Evolutionary conservation across 2,329 filamentous ascomycete genomes (phyloP).

Genomic region (Westerdykella ornata): DNA sequence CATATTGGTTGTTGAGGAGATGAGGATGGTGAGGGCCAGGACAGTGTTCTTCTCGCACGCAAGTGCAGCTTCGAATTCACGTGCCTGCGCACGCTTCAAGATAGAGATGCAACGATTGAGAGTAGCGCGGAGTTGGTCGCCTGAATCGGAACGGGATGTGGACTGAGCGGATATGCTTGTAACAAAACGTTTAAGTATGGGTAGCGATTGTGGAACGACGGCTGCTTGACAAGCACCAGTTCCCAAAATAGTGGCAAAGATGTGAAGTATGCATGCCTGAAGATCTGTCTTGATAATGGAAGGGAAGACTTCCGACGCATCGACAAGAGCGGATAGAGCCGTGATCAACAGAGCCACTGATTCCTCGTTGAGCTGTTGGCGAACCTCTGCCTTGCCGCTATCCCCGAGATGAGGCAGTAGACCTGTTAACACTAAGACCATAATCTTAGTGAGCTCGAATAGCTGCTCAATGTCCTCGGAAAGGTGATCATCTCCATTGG

Average conservation of each 20-base stretch:
- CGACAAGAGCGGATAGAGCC: slow-evolving; percentile 79
- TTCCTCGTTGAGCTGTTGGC: slow-evolving; percentile 76
- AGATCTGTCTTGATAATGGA: slow-evolving; percentile 94
- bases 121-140: slow-evolving; percentile 70
- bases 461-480: slow-evolving; percentile 97
- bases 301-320: slow-evolving; percentile 92
- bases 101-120: slow-evolving; percentile 77
- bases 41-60: slow-evolving; percentile 90
- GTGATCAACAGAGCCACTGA: slow-evolving; percentile 72
- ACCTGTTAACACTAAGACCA: slow-evolving; percentile 84
- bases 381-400: slow-evolving; percentile 31
- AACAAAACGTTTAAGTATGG: slow-evolving; percentile 87
- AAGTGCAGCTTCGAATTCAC: slow-evolving; percentile 69
- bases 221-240: slow-evolving; percentile 81
- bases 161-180: slow-evolving; percentile 55
- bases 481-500: slow-evolving; percentile 59
- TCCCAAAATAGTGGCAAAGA: slow-evolving; percentile 86
- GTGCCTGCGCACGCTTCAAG: slow-evolving; percentile 66
- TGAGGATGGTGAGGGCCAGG: slow-evolving; percentile 78
- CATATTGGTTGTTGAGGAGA: slow-evolving; percentile 70
- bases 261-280: slow-evolving; percentile 93
- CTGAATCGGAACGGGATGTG: slow-evolving; percentile 47
- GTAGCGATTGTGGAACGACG: slow-evolving; percentile 82
- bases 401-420: slow-evolving; percentile 77
- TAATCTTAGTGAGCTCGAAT: slow-evolving; percentile 93